These are phyloP conservation scores for Mycena latifolia DNA, from an alignment of 768 basidiomycete species.

Conservation along the genomic window DNA sequence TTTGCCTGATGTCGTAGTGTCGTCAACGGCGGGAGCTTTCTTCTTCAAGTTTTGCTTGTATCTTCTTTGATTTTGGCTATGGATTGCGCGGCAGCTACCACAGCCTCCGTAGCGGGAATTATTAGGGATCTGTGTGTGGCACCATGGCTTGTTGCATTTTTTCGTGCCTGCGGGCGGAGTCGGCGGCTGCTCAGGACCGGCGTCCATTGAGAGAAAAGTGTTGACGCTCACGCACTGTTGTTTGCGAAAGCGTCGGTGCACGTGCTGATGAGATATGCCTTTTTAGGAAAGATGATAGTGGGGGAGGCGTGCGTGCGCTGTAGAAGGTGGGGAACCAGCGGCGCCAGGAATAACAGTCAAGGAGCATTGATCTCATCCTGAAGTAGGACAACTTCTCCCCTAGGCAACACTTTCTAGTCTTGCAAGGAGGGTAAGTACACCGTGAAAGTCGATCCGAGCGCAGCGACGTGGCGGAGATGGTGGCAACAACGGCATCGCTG, in stretches of 20 bases:
- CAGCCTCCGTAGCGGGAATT: not conserved
- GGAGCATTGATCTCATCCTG: too few relatives aligned
- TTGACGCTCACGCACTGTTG: not conserved
- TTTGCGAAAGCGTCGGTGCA: not conserved
- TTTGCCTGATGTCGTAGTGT: not conserved
- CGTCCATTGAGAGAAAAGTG: not conserved
- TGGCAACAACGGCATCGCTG: too few relatives aligned
- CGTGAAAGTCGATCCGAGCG: too few relatives aligned
- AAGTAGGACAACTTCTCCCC: too few relatives aligned
- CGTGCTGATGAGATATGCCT: conserved; percentile 6
- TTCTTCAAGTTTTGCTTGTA: not conserved
- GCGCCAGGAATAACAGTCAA: too few relatives aligned
- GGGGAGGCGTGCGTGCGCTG: conserved; percentile 11
- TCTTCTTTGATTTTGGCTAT: not conserved
- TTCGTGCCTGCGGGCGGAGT: not conserved
- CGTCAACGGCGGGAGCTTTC: not conserved
- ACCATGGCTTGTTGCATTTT: conserved; percentile 3
- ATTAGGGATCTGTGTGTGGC: not conserved
- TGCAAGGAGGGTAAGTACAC: too few relatives aligned
- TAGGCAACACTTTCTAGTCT: too few relatives aligned
- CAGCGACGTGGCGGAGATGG: too few relatives aligned
- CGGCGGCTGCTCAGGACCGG: not conserved
- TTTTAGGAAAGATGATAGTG: conserved; percentile 4
- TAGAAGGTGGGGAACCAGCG: too few relatives aligned
- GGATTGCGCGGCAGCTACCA: not conserved